These are phyloP conservation scores for Colletotrichum tofieldiae DNA, from an alignment of 2,329 filamentous ascomycete genomes.

Conservation along the genomic window DNA sequence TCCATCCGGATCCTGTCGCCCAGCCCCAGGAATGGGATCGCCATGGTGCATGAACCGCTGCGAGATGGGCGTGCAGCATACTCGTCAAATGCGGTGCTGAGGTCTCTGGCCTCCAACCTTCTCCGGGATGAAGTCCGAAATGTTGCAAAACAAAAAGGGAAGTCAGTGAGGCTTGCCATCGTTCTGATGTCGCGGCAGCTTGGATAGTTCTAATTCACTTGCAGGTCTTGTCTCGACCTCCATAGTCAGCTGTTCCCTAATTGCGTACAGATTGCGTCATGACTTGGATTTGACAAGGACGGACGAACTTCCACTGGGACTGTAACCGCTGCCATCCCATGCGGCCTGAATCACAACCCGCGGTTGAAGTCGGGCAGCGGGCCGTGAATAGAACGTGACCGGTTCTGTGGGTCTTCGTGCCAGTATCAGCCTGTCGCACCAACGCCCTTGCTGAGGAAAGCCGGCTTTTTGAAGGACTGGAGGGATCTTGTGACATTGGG, in stretches of 20 bases:
- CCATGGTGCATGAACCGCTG: conserved; percentile 40
- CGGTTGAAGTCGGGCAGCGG: conserved; percentile 24
- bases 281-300: conserved; percentile 33
- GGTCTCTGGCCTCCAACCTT: not conserved
- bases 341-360: conserved; percentile 37
- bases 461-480: not conserved
- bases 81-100: not conserved
- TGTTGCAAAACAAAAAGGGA: not conserved
- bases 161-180: not conserved
- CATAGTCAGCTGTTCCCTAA: conserved; percentile 28
- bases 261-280: conserved; percentile 39
- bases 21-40: conserved; percentile 23
- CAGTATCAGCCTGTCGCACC: conserved; percentile 28
- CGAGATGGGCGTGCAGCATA: conserved; percentile 23
- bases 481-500: conserved; percentile 32
- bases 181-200: not conserved
- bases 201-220: not conserved
- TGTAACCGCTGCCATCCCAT: conserved; percentile 38
- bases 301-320: conserved; percentile 25
- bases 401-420: conserved; percentile 30
- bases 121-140: not conserved
- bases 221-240: conserved; percentile 17
- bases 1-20: not conserved
- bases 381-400: conserved; percentile 38
- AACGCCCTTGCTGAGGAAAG: conserved; percentile 11